A percentile compares a stretch with the other conserved stretches of the same genome.
Conservation (phyloP, 2,329 filamentous ascomycete species). For the Laburnicola sp. region DNA sequence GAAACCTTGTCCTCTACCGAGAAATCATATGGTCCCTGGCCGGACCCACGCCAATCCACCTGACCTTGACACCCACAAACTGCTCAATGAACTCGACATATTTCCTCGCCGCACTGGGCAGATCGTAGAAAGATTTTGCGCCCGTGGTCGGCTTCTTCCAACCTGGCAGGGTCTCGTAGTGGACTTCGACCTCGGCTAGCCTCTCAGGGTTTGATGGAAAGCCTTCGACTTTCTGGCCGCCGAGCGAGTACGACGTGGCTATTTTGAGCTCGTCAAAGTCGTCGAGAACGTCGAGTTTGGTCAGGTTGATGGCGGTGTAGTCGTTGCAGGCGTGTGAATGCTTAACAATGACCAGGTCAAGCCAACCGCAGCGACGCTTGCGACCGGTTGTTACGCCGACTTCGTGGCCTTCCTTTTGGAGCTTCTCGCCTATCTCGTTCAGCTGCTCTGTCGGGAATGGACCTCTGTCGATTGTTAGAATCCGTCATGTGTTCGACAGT, state of each 20-base stretch:
- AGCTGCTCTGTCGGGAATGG: slow-evolving; percentile 70
- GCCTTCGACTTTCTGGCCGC: slow-evolving; percentile 59
- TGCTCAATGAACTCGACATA: slow-evolving; percentile 71
- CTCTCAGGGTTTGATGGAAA: slow-evolving; percentile 67
- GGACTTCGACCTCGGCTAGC: slow-evolving; percentile 63
- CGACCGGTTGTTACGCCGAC: slow-evolving; percentile 62
- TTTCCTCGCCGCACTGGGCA: slow-evolving; percentile 65
- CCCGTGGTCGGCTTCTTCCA: slow-evolving; percentile 69
- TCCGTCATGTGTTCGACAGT: not conserved
- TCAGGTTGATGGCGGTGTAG: slow-evolving; percentile 67
- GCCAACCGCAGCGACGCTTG: slow-evolving; percentile 64
- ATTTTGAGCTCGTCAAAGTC: slow-evolving; percentile 75
- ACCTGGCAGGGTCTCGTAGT: slow-evolving; percentile 69
- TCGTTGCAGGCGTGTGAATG: slow-evolving; percentile 68
- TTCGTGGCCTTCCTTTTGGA: slow-evolving; percentile 60
- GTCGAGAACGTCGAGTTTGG: slow-evolving; percentile 72
- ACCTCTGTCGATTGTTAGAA: slow-evolving; percentile 51
- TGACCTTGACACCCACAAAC: slow-evolving; percentile 64
- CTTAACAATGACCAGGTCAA: slow-evolving; percentile 70
- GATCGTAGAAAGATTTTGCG: slow-evolving; percentile 61
- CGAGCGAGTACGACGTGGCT: slow-evolving; percentile 68
- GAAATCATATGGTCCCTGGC: slow-evolving; percentile 67
- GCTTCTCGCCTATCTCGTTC: slow-evolving; percentile 59
- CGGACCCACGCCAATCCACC: slow-evolving; percentile 69
- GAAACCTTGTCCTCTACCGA: slow-evolving; percentile 38